phyloP scores from a whole-genome alignment of 106 monocot species.

The Amphibolis antarctica region DNA sequence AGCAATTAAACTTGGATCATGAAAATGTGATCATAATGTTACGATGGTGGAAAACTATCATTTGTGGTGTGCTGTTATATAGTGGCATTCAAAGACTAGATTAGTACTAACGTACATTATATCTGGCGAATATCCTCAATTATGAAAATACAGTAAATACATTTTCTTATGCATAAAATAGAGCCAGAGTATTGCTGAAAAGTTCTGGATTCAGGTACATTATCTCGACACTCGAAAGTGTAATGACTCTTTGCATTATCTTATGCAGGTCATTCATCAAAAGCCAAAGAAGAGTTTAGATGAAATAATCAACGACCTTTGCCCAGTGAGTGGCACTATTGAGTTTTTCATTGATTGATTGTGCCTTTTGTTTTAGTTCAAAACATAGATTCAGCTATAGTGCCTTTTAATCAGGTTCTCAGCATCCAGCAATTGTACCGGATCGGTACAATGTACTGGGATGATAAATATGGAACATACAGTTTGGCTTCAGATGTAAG shows the following conservation, averaged over 20 bases:
- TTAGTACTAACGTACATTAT: no score
- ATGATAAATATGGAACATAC: slow-evolving; percentile 98
- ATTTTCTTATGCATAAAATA: no score
- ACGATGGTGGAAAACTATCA: no score
- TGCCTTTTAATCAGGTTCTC: slow-evolving; percentile 53
- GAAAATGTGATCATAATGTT: no score
- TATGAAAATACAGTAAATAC: no score
- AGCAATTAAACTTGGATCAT: no score
- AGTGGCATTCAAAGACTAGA: no score
- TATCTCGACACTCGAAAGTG: neutral
- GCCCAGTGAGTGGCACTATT: slow-evolving; percentile 53
- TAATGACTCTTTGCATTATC: neutral
- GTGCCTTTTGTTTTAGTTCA: neutral
- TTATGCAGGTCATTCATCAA: slow-evolving; percentile 88
- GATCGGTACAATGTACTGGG: slow-evolving; percentile 99
- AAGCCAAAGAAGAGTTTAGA: slow-evolving; percentile 90
- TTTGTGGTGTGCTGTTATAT: no score
- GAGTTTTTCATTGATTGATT: neutral
- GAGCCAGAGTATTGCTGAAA: no score
- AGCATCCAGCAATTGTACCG: slow-evolving; percentile 94
- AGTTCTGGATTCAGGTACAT: no score
- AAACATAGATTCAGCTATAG: slow-evolving; percentile 28
- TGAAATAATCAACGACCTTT: slow-evolving; percentile 97
- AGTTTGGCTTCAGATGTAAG: slow-evolving; percentile 89
- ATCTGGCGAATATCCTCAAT: no score